A percentile compares a stretch with the other conserved stretches of the same genome.
phyloP scores from a whole-genome alignment of 2,329 filamentous ascomycete genomes.

The Ceratocystis variospora region DNA sequence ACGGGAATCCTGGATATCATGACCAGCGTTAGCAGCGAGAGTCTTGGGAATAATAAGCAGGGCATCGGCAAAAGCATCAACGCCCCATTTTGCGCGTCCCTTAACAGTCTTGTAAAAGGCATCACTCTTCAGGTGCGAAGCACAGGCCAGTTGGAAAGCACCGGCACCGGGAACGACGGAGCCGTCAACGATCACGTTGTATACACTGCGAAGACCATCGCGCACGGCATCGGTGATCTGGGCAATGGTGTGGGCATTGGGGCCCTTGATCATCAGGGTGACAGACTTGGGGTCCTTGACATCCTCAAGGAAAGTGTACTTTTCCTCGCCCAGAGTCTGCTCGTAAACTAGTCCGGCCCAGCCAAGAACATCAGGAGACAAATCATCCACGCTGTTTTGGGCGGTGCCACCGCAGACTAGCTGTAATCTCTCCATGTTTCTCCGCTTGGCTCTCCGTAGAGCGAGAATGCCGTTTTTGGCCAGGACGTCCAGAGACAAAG shows the following conservation, averaged over 20 bases:
- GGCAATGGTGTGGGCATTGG: conserved; percentile 89
- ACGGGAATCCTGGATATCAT: conserved; percentile 92
- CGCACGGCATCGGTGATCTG: conserved; percentile 95
- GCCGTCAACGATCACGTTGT: conserved; percentile 99
- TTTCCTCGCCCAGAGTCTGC: conserved; percentile 94
- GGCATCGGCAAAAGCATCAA: conserved; percentile 87
- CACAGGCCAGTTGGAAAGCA: conserved; percentile 90
- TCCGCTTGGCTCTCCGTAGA: conserved; percentile 83
- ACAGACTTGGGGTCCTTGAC: conserved; percentile 98
- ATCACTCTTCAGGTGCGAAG: conserved; percentile 74
- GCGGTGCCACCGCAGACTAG: conserved; percentile 81
- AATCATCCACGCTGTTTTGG: conserved; percentile 92
- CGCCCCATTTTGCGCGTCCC: conserved; percentile 94
- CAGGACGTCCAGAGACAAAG: conserved; percentile 83
- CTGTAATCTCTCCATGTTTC: conserved; percentile 98
- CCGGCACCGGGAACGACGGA: conserved; percentile 89
- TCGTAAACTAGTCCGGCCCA: conserved; percentile 97
- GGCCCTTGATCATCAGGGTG: conserved; percentile 93
- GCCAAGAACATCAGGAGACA: conserved; percentile 74
- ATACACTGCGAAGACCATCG: conserved; percentile 87
- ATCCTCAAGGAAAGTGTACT: conserved; percentile 97
- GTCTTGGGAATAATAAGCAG: conserved; percentile 95
- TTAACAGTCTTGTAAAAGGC: conserved; percentile 81
- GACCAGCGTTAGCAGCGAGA: conserved; percentile 84
- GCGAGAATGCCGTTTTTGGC: conserved; percentile 98